Evolutionary conservation across 2,329 filamentous ascomycete genomes (phyloP).

Genomic region (Aspergillus pseudonomiae): DNA sequence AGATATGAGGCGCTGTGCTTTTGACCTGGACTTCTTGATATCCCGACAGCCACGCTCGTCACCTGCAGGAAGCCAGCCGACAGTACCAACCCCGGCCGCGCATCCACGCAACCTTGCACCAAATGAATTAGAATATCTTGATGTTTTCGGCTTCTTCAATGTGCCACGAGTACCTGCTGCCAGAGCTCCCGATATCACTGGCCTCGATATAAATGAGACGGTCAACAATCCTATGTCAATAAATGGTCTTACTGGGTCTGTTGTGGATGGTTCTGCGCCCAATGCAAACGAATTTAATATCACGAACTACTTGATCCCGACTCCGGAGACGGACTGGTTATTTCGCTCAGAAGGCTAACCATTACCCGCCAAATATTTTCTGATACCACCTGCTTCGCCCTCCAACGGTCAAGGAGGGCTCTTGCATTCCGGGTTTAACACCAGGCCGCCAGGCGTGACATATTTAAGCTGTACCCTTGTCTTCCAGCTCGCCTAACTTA

Average conservation of each 20-base stretch:
- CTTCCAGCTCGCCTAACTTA: not conserved
- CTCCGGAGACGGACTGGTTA: slow-evolving; percentile 51
- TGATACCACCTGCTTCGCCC: not conserved
- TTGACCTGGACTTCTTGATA: slow-evolving; percentile 87
- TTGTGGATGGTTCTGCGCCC: slow-evolving; percentile 24
- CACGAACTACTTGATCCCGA: slow-evolving; percentile 50
- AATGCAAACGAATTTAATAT: slow-evolving; percentile 48
- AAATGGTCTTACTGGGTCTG: slow-evolving; percentile 34
- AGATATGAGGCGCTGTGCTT: slow-evolving; percentile 88
- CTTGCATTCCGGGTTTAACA: not conserved
- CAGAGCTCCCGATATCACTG: slow-evolving; percentile 31
- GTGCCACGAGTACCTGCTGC: slow-evolving; percentile 69
- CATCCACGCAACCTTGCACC: slow-evolving; percentile 70
- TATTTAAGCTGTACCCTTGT: not conserved
- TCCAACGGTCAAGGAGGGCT: not conserved
- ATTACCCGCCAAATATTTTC: not conserved
- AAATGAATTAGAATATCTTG: slow-evolving; percentile 85
- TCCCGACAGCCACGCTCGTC: slow-evolving; percentile 69
- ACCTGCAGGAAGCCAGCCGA: slow-evolving; percentile 38
- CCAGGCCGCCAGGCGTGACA: not conserved
- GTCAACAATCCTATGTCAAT: slow-evolving; percentile 41
- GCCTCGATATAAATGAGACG: slow-evolving; percentile 29
- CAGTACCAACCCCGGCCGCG: slow-evolving; percentile 22
- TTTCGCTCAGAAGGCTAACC: slow-evolving; percentile 33
- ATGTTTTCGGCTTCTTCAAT: slow-evolving; percentile 95